These are phyloP conservation scores for Isabelozyma gotoi DNA, from an alignment of 805 yeast species.

Conservation along the genomic window DNA sequence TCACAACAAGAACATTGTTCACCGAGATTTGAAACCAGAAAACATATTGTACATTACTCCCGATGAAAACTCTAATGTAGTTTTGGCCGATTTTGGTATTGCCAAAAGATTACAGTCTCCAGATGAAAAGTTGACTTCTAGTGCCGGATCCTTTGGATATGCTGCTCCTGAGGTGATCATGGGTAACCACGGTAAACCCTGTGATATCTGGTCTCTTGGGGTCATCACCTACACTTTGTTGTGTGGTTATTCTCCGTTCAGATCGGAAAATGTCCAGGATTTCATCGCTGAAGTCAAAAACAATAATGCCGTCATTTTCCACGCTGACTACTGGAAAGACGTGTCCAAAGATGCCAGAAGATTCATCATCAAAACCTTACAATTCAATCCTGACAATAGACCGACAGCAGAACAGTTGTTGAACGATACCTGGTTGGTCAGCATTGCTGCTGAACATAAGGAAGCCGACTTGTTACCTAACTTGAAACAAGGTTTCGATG, in stretches of 20 bases:
- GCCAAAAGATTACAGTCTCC: slow-evolving; percentile 70
- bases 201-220: slow-evolving; percentile 96
- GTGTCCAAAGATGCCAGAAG: slow-evolving; percentile 79
- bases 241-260: slow-evolving; percentile 90
- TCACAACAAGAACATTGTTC: slow-evolving; percentile 78
- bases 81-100: slow-evolving; percentile 94
- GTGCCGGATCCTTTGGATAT: slow-evolving; percentile 93
- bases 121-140: slow-evolving; percentile 61
- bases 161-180: slow-evolving; percentile 94
- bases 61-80: slow-evolving; percentile 62
- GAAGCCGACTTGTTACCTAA: slow-evolving; percentile 74
- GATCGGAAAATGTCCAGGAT: slow-evolving; percentile 78
- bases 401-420: slow-evolving; percentile 67
- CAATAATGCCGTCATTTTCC: slow-evolving; percentile 80
- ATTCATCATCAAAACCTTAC: slow-evolving; percentile 71
- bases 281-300: slow-evolving; percentile 75
- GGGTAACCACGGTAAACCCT: slow-evolving; percentile 92
- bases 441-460: slow-evolving; percentile 47
- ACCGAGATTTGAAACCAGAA: slow-evolving; percentile 93
- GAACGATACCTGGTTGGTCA: slow-evolving; percentile 67
- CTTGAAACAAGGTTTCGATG: slow-evolving; percentile 78
- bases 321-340: slow-evolving; percentile 80
- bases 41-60: slow-evolving; percentile 72
- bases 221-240: slow-evolving; percentile 87
- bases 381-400: slow-evolving; percentile 64